A percentile compares a stretch with the other conserved stretches of the same genome.
phyloP scores from a whole-genome alignment of 768 basidiomycete genomes.

The Coprinopsis marcescibilis region DNA sequence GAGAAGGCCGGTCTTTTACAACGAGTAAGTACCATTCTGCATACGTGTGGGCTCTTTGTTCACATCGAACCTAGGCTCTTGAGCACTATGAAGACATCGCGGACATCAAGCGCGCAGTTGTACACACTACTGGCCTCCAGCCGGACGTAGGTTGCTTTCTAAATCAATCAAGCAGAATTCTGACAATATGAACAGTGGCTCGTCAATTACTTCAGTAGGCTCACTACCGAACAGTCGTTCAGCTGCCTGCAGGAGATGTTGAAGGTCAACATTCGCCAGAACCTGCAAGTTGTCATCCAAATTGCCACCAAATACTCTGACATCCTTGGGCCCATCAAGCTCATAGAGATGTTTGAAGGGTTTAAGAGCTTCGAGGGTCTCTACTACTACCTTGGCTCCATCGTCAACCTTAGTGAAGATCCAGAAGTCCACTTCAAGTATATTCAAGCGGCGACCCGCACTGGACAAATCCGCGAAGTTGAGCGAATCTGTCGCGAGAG shows the following conservation, averaged over 20 bases:
- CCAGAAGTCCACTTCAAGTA: conserved; percentile 99
- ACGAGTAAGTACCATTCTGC: conserved; percentile 49
- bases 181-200: conserved; percentile 62
- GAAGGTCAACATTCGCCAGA: conserved; percentile 93
- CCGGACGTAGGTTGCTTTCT: conserved; percentile 55
- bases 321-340: conserved; percentile 91
- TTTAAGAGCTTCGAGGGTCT: conserved; percentile 98
- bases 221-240: conserved; percentile 97
- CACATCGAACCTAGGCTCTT: conserved; percentile 60
- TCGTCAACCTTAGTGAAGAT: conserved; percentile 95
- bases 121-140: conserved; percentile 81
- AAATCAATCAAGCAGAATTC: conserved; percentile 1
- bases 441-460: conserved; percentile 96
- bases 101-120: conserved; percentile 98
- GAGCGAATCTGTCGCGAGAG: conserved; percentile 98
- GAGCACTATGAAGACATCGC: conserved; percentile 97
- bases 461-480: conserved; percentile 97
- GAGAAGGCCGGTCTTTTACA: conserved; percentile 97
- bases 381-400: conserved; percentile 97
- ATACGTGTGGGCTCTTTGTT: conserved; percentile 5
- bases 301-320: conserved; percentile 99
- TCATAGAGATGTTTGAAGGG: conserved; percentile 97
- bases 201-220: conserved; percentile 91
- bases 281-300: conserved; percentile 92
- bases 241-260: conserved; percentile 97